Conservation (phyloP, 306 rosid species). For the Neltuma alba region DNA sequence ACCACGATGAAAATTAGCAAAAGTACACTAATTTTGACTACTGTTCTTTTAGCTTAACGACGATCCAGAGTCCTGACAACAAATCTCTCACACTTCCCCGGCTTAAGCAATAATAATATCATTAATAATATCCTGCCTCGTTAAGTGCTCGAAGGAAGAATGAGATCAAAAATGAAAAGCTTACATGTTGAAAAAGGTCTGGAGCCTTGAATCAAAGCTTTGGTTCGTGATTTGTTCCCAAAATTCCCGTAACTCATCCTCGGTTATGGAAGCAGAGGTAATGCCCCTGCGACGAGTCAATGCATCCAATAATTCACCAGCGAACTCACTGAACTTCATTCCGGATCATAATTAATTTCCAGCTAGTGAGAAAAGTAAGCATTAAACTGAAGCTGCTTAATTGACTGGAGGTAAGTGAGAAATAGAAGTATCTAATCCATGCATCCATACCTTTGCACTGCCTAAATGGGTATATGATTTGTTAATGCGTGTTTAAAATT, state of each 20-base stretch:
- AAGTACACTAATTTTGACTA: background rate
- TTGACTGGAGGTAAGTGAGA: background rate
- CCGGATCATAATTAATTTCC: slow-evolving; percentile 34
- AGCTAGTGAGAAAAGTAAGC: background rate
- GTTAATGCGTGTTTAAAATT: background rate
- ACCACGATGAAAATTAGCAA: background rate
- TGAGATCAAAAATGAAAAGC: background rate
- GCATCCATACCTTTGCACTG: slow-evolving; percentile 72
- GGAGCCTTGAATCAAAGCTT: slow-evolving; percentile 87
- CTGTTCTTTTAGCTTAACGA: background rate
- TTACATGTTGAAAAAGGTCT: slow-evolving; percentile 93
- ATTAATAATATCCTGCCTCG: background rate
- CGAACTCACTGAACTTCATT: slow-evolving; percentile 84
- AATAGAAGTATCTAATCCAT: background rate
- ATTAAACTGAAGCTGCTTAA: background rate
- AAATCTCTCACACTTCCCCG: background rate
- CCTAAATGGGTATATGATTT: background rate
- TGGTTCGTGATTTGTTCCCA: slow-evolving; percentile 89
- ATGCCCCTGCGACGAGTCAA: slow-evolving; percentile 81
- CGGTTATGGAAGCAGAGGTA: slow-evolving; percentile 59
- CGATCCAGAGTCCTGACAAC: background rate
- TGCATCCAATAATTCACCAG: slow-evolving; percentile 76
- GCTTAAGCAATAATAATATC: background rate
- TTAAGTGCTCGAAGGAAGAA: background rate
- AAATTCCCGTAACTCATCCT: slow-evolving; percentile 63